These are phyloP conservation scores for Gracilaria domingensis DNA, from an alignment of 23 red algal species.

Conservation along the genomic window DNA sequence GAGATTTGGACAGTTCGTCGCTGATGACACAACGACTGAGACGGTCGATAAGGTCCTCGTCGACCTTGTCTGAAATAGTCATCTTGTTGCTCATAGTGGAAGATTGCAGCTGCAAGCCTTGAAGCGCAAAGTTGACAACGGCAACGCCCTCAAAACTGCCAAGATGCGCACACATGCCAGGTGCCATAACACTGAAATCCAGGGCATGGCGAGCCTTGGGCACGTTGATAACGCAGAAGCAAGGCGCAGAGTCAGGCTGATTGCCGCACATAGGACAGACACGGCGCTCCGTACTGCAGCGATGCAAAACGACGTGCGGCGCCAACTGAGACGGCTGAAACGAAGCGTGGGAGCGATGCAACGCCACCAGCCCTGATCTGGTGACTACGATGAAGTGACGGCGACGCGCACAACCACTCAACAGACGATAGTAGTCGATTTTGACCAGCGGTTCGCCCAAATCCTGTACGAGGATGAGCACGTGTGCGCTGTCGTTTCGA, in stretches of 20 bases:
- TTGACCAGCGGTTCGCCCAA: conserved; percentile 12
- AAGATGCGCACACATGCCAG: conserved; percentile 34
- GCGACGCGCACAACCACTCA: not conserved
- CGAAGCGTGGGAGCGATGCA: conserved; percentile 3
- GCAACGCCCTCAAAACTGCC: conserved; percentile 38
- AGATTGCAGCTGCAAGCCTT: conserved; percentile 1
- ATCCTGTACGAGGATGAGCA: conserved; percentile 10
- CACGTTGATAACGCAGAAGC: conserved; percentile 28
- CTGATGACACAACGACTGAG: conserved; percentile 56
- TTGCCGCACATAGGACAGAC: conserved; percentile 30
- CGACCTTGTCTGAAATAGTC: not conserved
- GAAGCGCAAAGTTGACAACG: not conserved
- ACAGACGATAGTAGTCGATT: conserved; percentile 17
- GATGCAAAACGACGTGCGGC: conserved; percentile 6
- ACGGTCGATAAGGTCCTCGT: conserved; percentile 42
- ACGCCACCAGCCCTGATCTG: not conserved
- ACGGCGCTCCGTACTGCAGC: not conserved
- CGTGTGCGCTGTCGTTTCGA: conserved; percentile 33
- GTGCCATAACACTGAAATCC: conserved; percentile 19
- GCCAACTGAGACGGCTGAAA: conserved; percentile 21
- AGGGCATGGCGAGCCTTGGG: conserved; percentile 37
- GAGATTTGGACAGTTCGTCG: conserved; percentile 36
- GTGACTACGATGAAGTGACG: conserved; percentile 9
- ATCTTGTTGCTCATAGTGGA: conserved; percentile 13
- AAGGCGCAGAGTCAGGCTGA: not conserved